Base-by-base conservation (phyloP, 2,329 filamentous ascomycete species). In the Penicillium nordicum region DNA sequence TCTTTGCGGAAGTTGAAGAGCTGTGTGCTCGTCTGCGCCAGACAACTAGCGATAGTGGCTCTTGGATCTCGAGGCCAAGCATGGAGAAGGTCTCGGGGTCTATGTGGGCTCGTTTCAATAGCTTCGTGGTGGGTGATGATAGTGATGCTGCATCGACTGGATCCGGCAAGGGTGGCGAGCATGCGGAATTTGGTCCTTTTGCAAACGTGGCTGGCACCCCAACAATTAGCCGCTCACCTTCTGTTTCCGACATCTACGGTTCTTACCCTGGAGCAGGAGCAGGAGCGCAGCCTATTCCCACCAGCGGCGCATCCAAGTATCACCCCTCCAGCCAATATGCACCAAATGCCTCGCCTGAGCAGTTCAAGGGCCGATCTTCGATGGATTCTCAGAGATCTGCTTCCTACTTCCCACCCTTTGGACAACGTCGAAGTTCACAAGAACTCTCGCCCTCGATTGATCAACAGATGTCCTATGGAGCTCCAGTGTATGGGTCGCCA, bases 31-130 rank as follows among this genome's bases (percentile, higher is more conserved):
- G 93, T 57, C 79, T 99, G 38, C 92, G 88, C 64, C 89, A 94
- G 71, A 88, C 92, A 18, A 91, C 92, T 12, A 90, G 88, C 69
- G 91, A 94, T 63, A 86, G 84, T 53, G 87, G 86, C 7, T 87
- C 92, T 2, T 96, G 93, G 90, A 94, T 99, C 50, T 88, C 91
- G 1, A 96, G 94, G 73, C 92, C 93, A 7, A 97, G 86, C 72
- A 95, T 97, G 84, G 92, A 95, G 73, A 96, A 95, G 74, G 91
- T 97, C 0, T 94, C 92, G 2, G 92, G 89, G 59, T 91, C 89
- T 34, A 85, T 97, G 70, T 92, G 91, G 83, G 92, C 87, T 62
- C 91, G 89, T 57, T 97, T 99, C 76, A 97, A 92, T 76, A 97
- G 92, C 68, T 99, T 99, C 69, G 92, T 99, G 58, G 87, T 89